Conservation (phyloP, 345 rosid genomes). For the Camelina sativa region DNA sequence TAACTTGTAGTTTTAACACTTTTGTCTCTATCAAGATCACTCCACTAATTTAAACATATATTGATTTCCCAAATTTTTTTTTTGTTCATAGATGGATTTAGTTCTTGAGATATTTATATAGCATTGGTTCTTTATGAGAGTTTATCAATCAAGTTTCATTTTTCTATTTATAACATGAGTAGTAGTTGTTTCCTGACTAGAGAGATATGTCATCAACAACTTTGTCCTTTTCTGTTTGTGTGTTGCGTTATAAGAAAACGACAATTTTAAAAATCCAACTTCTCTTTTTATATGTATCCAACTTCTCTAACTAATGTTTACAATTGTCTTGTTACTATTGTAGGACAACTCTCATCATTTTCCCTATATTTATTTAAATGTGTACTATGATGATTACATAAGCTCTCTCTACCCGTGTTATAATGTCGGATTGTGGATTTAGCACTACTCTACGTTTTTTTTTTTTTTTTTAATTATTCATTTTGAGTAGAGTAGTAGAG, state of each 20-base stretch:
- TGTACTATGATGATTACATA: constrained; percentile 30
- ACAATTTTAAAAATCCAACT: constrained; percentile 28
- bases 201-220: constrained; percentile 36
- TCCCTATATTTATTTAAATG: not conserved
- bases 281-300: constrained; percentile 15
- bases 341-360: constrained; percentile 5
- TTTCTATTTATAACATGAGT: constrained; percentile 26
- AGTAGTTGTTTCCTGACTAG: constrained; percentile 35
- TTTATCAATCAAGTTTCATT: constrained; percentile 18
- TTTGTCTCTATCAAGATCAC: constrained; percentile 42
- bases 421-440: constrained; percentile 26
- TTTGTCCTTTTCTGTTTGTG: constrained; percentile 31
- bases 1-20: constrained; percentile 38
- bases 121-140: constrained; percentile 20
- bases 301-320: constrained; percentile 38
- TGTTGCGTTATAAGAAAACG: constrained; percentile 33
- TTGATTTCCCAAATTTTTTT: not conserved
- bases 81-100: not conserved
- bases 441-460: constrained; percentile 1
- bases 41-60: constrained; percentile 2
- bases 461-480: not conserved
- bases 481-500: constrained; percentile 1
- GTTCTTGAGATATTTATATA: constrained; percentile 3
- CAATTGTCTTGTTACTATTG: constrained; percentile 33
- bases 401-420: constrained; percentile 30